Conservation (phyloP, 2,329 filamentous ascomycete species). For the Cordyceps farinosa region DNA sequence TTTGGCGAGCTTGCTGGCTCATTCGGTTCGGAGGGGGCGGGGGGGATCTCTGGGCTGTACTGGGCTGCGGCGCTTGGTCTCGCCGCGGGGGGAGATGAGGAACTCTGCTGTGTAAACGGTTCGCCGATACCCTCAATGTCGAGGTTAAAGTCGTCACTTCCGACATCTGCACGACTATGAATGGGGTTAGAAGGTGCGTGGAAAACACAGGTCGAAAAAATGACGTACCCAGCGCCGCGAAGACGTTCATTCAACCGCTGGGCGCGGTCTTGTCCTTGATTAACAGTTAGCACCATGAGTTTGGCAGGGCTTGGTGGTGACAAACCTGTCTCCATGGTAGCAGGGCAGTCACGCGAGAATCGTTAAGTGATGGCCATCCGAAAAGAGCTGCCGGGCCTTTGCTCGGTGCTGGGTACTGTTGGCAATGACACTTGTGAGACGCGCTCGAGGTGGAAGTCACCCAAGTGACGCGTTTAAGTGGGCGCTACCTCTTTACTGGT, state of each 20-base stretch:
- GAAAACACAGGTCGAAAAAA: background rate
- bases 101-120: constrained; percentile 20
- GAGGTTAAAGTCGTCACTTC: constrained; percentile 55
- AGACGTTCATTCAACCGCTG: constrained; percentile 59
- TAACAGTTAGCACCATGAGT: background rate
- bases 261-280: constrained; percentile 3
- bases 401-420: background rate
- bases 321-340: constrained; percentile 10
- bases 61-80: background rate
- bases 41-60: background rate
- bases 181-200: constrained; percentile 18
- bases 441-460: background rate
- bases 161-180: constrained; percentile 52
- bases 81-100: background rate
- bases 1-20: background rate
- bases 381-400: no score
- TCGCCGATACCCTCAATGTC: constrained; percentile 42
- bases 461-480: constrained; percentile 3
- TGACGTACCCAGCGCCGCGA: constrained; percentile 58
- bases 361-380: background rate
- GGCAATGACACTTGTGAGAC: background rate
- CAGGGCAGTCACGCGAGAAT: background rate
- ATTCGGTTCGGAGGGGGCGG: background rate
- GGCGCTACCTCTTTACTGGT: background rate
- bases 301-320: background rate